Base-by-base conservation (phyloP, 768 basidiomycete genomes). In the Cantharellus anzutake region DNA sequence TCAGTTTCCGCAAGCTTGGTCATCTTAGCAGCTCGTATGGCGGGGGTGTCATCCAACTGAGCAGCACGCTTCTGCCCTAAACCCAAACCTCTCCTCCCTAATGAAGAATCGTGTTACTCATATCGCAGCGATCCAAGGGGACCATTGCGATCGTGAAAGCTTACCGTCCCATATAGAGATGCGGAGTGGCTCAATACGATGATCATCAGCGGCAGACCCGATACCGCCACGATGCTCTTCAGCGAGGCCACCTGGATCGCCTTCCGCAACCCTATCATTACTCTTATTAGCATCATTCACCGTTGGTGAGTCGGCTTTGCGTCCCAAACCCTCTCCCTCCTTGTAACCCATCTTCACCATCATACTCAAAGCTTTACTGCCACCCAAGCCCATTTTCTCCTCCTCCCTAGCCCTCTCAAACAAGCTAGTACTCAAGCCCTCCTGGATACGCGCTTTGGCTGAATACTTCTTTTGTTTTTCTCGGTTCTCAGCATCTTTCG, bases 311-410 rank as follows among this genome's bases (percentile, higher is more conserved):
- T 7, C 7, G 7, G 7, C 52, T 7, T 7, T 55, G 14, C 38
- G 14, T 11, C 88, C 87, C 38, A 91, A 75, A 11, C 85, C 75
- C 68, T 89, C 80, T 14, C 89, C 89, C 2, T 85, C 81, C 71
- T 83, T 84, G 73, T 87, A 92, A 0, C 89, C 89, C 89, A 91
- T 91, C 72, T 86, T 90, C 78, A 85, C 80, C 89, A 92, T 92
- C 74, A 92, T 90, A 14, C 79, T 77, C 59, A 91, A 72, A 4
- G 88, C 89, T 68, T 89, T 91, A 73, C 79, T 89, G 74, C 58
- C 73, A 70, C 48, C 73, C 71, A 29, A 74, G 66, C 3, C 78
- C 80, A 51, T 16, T 16, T 5, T 41, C 83, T 88, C 53, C 51
- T 80, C 78, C 51, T 80, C 78, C 67, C 78, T 75, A 34, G 83